Conservation (phyloP, 2,329 filamentous ascomycete species). For the Zasmidium cellare region DNA sequence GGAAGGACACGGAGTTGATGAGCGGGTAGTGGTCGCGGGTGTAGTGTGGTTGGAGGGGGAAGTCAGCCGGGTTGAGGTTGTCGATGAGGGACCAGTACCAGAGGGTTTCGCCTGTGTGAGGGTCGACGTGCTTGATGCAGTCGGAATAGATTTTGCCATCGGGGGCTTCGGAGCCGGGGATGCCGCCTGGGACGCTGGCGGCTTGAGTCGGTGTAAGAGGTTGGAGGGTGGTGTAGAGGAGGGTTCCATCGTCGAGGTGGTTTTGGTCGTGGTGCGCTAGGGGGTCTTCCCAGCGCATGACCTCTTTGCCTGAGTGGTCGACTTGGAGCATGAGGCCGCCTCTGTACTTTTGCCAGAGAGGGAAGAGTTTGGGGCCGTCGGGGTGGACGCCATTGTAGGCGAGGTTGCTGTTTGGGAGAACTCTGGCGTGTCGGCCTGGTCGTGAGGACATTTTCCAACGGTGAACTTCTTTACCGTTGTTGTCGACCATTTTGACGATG, state of each 20-base stretch:
- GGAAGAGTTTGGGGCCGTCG: constrained; percentile 41
- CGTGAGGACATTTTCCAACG: constrained; percentile 45
- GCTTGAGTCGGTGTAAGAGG: constrained; percentile 40
- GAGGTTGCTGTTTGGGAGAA: constrained; percentile 46
- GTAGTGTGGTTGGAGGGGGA: constrained; percentile 43
- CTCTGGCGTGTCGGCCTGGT: constrained; percentile 45
- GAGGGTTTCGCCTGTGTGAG: constrained; percentile 38
- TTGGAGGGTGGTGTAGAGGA: constrained; percentile 47
- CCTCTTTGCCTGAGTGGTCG: constrained; percentile 38
- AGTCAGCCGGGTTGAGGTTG: constrained; percentile 40
- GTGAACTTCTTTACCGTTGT: constrained; percentile 45
- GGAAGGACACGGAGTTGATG: constrained; percentile 45
- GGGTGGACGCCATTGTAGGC: constrained; percentile 47
- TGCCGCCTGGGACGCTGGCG: constrained; percentile 41
- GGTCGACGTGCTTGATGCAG: constrained; percentile 46
- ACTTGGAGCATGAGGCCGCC: constrained; percentile 49
- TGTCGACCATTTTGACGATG: constrained; percentile 43
- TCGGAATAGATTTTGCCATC: constrained; percentile 44
- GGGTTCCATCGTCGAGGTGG: constrained; percentile 44
- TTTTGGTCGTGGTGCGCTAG: constrained; percentile 50
- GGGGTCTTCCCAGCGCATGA: constrained; percentile 44
- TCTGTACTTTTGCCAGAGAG: constrained; percentile 49
- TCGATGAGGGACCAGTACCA: constrained; percentile 49
- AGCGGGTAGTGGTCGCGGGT: constrained; percentile 47
- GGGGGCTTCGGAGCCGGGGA: constrained; percentile 41